Percentiles rank a stretch among this genome's conserved stretches.
Evolutionary conservation across 2,329 filamentous ascomycete species (phyloP).

Genomic region (Elsinoe batatas): DNA sequence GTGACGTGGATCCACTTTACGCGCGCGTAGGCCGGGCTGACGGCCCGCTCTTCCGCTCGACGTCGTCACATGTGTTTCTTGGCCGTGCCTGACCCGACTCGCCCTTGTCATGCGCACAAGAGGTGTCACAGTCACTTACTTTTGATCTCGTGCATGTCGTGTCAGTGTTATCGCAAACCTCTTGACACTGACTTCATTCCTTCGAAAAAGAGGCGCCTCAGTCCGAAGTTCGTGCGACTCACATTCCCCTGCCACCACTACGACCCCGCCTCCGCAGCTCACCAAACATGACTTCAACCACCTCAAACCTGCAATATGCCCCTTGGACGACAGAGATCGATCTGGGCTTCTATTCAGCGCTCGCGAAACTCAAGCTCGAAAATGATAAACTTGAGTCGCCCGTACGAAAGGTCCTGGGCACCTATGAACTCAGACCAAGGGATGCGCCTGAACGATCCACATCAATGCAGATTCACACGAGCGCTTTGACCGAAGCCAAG

Average conservation of each 20-base stretch:
- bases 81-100: not conserved
- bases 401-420: conserved; percentile 70
- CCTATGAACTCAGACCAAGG: conserved; percentile 72
- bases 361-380: conserved; percentile 91
- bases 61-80: not conserved
- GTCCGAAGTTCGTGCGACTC: not conserved
- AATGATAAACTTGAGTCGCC: conserved; percentile 96
- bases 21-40: not conserved
- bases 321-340: conserved; percentile 92
- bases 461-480: conserved; percentile 82
- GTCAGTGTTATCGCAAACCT: not conserved
- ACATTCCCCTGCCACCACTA: not conserved
- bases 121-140: not conserved
- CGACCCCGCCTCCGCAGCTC: conserved; percentile 15
- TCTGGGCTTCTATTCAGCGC: conserved; percentile 82
- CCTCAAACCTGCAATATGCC: conserved; percentile 56
- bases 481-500: conserved; percentile 74
- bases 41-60: not conserved
- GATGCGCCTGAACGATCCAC: conserved; percentile 67
- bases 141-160: not conserved
- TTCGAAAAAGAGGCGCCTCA: not conserved
- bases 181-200: not conserved
- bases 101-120: not conserved
- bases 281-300: conserved; percentile 27
- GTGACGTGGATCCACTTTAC: not conserved